Evolutionary conservation across 2,329 filamentous ascomycete genomes (phyloP).

Genomic region (Fusarium xyrophilum): DNA sequence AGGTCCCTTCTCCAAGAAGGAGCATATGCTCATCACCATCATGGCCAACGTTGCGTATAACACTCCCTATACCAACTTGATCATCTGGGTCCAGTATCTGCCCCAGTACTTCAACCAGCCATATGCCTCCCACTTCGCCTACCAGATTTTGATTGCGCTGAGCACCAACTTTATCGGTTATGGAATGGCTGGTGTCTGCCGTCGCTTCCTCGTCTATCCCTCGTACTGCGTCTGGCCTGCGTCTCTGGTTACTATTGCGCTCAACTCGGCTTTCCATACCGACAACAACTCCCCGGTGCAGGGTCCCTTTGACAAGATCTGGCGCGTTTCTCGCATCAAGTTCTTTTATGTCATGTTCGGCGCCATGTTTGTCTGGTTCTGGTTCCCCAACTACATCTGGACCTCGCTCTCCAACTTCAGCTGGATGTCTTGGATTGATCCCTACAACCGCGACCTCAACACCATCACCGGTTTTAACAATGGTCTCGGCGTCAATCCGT

Average conservation of each 20-base stretch:
- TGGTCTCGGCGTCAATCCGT: conserved; percentile 55
- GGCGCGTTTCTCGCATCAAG: conserved; percentile 57
- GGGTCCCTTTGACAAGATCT: conserved; percentile 53
- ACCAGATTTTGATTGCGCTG: conserved; percentile 62
- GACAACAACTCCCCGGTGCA: conserved; percentile 50
- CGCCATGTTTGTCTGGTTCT: conserved; percentile 65
- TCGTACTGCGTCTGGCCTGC: conserved; percentile 65
- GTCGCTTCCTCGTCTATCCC: conserved; percentile 63
- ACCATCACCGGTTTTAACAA: conserved; percentile 54
- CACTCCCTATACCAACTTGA: conserved; percentile 61
- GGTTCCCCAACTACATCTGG: conserved; percentile 64
- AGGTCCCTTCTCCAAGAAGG: conserved; percentile 65
- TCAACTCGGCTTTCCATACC: conserved; percentile 61
- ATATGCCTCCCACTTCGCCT: conserved; percentile 59
- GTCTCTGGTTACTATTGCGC: conserved; percentile 61
- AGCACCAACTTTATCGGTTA: conserved; percentile 67
- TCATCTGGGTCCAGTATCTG: conserved; percentile 61
- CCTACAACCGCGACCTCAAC: conserved; percentile 52
- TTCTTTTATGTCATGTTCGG: conserved; percentile 60
- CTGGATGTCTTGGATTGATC: conserved; percentile 65
- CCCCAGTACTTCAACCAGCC: conserved; percentile 62
- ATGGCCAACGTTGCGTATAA: conserved; percentile 67
- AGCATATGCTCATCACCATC: conserved; percentile 67
- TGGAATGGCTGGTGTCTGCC: conserved; percentile 62
- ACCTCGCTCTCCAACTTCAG: conserved; percentile 60